phyloP scores from a whole-genome alignment of 768 basidiomycete species.

The Kwoniella heveanensis region DNA sequence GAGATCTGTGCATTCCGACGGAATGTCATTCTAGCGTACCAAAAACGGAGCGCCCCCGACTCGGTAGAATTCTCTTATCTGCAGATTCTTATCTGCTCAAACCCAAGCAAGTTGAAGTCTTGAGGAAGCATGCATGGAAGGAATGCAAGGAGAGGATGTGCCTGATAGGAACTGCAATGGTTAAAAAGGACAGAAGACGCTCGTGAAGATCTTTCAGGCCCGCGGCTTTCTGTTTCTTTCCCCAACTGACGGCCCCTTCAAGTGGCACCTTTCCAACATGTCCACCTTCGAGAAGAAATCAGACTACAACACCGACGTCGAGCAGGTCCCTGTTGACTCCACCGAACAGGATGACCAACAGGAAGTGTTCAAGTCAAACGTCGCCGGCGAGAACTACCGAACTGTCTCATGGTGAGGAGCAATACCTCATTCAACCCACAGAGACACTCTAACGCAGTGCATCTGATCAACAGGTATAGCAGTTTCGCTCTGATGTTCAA shows the following conservation, averaged over 20 bases:
- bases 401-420: slow-evolving; percentile 19
- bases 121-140: too few relatives aligned
- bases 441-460: not conserved
- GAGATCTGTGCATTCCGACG: not conserved
- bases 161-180: not conserved
- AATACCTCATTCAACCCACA: not conserved
- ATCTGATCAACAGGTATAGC: slow-evolving; percentile 7
- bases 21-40: not conserved
- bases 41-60: not conserved
- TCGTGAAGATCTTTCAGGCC: not conserved
- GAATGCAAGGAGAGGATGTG: not conserved
- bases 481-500: slow-evolving; percentile 26
- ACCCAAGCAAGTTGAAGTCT: too few relatives aligned
- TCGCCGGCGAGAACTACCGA: slow-evolving; percentile 15
- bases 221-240: not conserved
- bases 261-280: too few relatives aligned
- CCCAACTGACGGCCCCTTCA: too few relatives aligned
- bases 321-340: slow-evolving; percentile 13
- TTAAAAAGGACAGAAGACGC: not conserved
- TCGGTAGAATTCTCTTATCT: not conserved
- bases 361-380: slow-evolving; percentile 21
- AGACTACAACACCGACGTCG: slow-evolving; percentile 9
- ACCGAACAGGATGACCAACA: slow-evolving; percentile 8
- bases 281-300: slow-evolving; percentile 1
- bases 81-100: slow-evolving; percentile 1